Base-by-base conservation (phyloP, 352 stramenopile genomes). In the Stramenopiles sp. region DNA sequence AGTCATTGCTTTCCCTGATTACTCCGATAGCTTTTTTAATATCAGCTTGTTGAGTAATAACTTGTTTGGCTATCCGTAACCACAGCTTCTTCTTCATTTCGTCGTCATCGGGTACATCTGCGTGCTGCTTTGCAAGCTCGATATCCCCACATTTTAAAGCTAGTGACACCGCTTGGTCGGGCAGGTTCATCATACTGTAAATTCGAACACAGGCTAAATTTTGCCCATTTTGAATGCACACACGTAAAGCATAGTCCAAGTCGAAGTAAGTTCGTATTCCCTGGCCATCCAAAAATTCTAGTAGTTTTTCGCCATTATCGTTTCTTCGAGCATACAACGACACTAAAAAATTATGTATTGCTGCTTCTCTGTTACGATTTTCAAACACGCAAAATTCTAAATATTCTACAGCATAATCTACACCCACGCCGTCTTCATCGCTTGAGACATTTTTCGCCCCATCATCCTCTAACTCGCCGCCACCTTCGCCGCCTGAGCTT, bases 151-250 rank as follows among this genome's bases (percentile, higher is more conserved):
- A n/a, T 84, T 94, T 90, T 8, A 95, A 85, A 0, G 91, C 91
- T 76, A 95, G 94, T 81, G 94, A 91, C 0, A 97, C 92, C 0
- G 92, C 92, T 75, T 97, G 92, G 75, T 96, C 91, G 84, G 91
- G 97, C 30, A 96, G 81, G 0, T 90, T 90, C 91, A 97, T 95
- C 25, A 90, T 90, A 14, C 91, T 94, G 85, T 97, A 97, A 75
- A 97, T 96, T 85, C 96, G 94, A 71, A 97, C 95, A 84, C 91
- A 96, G 29, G 92, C 92, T 76, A 90, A 90, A 80, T 93, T 94
- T 85, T 95, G 94, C 76, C 94, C 90, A 80, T 96, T 91, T 82
- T 96, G 90, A 7, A 89, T 95, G 84, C 92, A 97, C 32, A 97
- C 84, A 22, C 91, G 90, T 30, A 97, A 82, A 27, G 92, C 92